phyloP scores from a whole-genome alignment of 2,329 filamentous ascomycete genomes.

The Cladorrhinum sp. region DNA sequence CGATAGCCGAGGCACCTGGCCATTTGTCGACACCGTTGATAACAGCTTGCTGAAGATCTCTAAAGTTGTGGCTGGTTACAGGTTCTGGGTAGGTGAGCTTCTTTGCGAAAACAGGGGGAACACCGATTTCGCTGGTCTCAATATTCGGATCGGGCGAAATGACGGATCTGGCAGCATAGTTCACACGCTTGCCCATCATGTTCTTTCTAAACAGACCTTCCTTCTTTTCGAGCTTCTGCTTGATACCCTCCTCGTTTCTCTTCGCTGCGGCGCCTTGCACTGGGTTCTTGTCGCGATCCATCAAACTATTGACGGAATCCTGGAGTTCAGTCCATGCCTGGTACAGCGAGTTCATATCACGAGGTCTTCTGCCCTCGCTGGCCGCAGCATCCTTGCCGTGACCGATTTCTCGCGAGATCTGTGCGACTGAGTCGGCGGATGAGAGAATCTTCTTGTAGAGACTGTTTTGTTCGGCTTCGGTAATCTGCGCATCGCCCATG shows the following conservation, averaged over 20 bases:
- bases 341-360: constrained; percentile 73
- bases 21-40: constrained; percentile 88
- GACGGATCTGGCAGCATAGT: constrained; percentile 94
- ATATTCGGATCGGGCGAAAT: constrained; percentile 98
- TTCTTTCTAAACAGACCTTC: constrained; percentile 98
- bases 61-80: constrained; percentile 95
- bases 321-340: constrained; percentile 81
- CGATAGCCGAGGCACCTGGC: constrained; percentile 90
- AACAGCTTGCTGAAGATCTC: constrained; percentile 91
- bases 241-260: constrained; percentile 87
- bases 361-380: constrained; percentile 35
- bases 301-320: constrained; percentile 85
- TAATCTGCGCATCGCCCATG: constrained; percentile 75
- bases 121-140: constrained; percentile 97
- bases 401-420: constrained; percentile 68
- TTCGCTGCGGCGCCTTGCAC: constrained; percentile 73
- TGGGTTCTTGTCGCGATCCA: constrained; percentile 85
- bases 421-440: constrained; percentile 68
- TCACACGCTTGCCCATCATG: constrained; percentile 99
- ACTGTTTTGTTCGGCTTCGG: constrained; percentile 84
- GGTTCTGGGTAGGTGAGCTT: constrained; percentile 97
- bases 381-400: constrained; percentile 43
- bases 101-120: constrained; percentile 94
- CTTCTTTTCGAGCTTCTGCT: constrained; percentile 97
- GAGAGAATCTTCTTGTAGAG: constrained; percentile 83